Percentiles rank a stretch among this genome's conserved stretches.
phyloP scores from a whole-genome alignment of 495 filamentous ascomycete species.

The Penicillium salamii region DNA sequence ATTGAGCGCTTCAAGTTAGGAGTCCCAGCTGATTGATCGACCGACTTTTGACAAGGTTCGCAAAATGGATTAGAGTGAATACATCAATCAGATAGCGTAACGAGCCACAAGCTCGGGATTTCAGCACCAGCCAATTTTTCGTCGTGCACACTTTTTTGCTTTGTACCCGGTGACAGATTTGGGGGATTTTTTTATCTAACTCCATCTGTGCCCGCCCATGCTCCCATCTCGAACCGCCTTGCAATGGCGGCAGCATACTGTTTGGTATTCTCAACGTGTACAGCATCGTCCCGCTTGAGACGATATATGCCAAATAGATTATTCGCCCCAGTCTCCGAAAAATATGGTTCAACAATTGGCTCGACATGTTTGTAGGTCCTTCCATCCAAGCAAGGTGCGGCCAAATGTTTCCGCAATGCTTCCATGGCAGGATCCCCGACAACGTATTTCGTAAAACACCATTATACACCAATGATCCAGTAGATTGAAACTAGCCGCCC shows the following conservation, averaged over 20 bases:
- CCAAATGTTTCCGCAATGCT: not conserved
- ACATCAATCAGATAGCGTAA: too few relatives aligned
- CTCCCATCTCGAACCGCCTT: too few relatives aligned
- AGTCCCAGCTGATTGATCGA: too few relatives aligned
- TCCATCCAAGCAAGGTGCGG: not conserved
- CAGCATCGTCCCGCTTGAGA: not conserved
- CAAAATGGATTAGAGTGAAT: too few relatives aligned
- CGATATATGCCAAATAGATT: not conserved
- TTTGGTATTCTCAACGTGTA: not conserved
- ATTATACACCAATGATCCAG: not conserved
- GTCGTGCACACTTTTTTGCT: too few relatives aligned
- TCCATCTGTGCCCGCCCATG: too few relatives aligned
- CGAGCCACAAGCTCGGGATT: too few relatives aligned
- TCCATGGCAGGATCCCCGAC: not conserved
- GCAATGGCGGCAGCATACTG: not conserved
- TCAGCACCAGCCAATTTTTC: too few relatives aligned
- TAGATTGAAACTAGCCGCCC: not conserved
- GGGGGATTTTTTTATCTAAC: too few relatives aligned
- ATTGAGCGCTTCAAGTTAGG: too few relatives aligned
- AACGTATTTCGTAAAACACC: not conserved
- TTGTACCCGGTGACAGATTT: too few relatives aligned
- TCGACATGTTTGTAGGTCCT: not conserved
- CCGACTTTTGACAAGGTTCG: too few relatives aligned
- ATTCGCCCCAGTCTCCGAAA: not conserved
- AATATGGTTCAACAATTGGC: not conserved